A percentile compares a stretch with the other conserved stretches of the same genome.
Evolutionary conservation across 306 rosid genomes (phyloP).

Genomic region (Rosa chinensis): DNA sequence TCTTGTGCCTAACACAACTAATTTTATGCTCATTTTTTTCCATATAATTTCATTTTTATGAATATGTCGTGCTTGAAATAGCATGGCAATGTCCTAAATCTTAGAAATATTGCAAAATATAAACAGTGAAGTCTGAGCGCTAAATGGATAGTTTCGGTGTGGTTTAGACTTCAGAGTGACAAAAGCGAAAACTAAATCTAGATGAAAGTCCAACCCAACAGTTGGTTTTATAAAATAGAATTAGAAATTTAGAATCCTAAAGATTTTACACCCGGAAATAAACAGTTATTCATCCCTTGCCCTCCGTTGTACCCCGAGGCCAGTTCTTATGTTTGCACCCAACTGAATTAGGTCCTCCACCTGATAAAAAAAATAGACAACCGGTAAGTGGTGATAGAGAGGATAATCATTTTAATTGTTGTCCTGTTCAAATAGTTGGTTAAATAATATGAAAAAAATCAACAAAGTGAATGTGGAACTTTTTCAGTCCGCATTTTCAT

Average conservation of each 20-base stretch:
- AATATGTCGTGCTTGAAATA: too few species aligned
- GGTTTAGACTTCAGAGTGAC: not conserved
- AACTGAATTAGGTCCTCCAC: conserved; percentile 65
- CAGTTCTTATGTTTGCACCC: conserved; percentile 66
- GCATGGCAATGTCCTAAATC: too few species aligned
- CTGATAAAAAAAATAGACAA: conserved; percentile 27
- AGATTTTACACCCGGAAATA: not conserved
- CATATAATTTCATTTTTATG: too few species aligned
- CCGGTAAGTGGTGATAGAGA: not conserved
- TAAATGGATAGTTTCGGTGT: not conserved
- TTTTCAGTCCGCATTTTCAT: not conserved
- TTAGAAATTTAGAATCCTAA: not conserved
- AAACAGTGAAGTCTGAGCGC: too few species aligned
- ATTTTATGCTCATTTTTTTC: too few species aligned
- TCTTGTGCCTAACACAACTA: too few species aligned
- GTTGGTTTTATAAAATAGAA: not conserved
- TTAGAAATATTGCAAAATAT: too few species aligned
- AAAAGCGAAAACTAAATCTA: not conserved
- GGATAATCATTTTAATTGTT: not conserved
- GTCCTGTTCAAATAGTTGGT: not conserved
- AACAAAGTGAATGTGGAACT: not conserved
- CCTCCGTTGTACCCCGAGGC: conserved; percentile 59
- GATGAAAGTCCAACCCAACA: not conserved
- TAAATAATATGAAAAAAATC: not conserved
- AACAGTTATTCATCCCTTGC: conserved; percentile 33